These are phyloP conservation scores for Hyaloscypha finlandica DNA, from an alignment of 495 filamentous ascomycete species.

Conservation along the genomic window DNA sequence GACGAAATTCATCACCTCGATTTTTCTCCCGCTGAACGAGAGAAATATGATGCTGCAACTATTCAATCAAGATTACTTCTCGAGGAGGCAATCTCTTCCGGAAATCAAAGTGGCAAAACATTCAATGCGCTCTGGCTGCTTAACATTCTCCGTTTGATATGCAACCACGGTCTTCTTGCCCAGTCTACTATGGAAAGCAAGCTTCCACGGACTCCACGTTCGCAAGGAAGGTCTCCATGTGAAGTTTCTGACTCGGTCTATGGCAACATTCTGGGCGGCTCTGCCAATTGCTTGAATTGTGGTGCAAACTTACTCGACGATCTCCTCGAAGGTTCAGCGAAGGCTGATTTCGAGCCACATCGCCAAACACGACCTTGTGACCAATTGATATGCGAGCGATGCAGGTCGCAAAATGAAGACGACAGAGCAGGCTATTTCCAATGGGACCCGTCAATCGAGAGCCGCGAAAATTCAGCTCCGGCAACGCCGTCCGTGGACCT, in stretches of 20 bases:
- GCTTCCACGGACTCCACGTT: background rate
- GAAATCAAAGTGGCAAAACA: conserved; percentile 18
- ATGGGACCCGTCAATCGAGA: background rate
- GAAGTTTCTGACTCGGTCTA: conserved; percentile 7
- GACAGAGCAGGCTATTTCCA: background rate
- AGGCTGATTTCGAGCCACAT: background rate
- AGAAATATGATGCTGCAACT: conserved; percentile 16
- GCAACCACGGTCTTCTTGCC: conserved; percentile 13
- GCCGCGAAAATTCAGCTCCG: background rate
- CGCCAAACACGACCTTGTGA: background rate
- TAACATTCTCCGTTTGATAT: conserved; percentile 17
- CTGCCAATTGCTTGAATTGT: background rate
- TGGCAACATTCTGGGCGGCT: background rate
- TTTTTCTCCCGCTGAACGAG: conserved; percentile 15
- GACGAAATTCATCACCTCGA: conserved; percentile 20
- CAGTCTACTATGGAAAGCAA: conserved; percentile 9
- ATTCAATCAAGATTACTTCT: conserved; percentile 10
- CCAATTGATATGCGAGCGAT: background rate
- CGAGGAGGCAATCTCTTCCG: conserved; percentile 19
- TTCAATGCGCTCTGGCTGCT: conserved; percentile 17
- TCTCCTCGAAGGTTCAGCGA: background rate
- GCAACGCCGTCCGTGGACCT: background rate
- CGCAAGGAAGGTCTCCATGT: background rate
- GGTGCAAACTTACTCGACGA: background rate
- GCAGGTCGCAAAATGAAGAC: background rate